phyloP scores from a whole-genome alignment of 805 yeast genomes.

The Candida boleticola region DNA sequence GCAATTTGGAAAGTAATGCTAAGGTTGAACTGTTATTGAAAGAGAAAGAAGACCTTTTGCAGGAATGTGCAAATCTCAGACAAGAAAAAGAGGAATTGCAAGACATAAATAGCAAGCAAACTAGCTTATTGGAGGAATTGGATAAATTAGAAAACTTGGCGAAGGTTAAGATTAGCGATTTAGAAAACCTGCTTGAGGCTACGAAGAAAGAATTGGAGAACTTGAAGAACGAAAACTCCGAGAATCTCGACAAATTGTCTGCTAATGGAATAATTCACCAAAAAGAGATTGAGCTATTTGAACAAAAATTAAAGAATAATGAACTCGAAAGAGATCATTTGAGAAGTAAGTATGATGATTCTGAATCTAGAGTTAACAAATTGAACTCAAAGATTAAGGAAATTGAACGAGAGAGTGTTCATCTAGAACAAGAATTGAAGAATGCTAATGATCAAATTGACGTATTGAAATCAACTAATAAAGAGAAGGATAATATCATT shows the following conservation, averaged over 20 bases:
- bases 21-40: slow-evolving; percentile 15
- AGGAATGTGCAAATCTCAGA: slow-evolving; percentile 5
- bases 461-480: slow-evolving; percentile 8
- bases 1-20: slow-evolving; percentile 10
- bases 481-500: slow-evolving; percentile 30
- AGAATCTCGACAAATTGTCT: neutral
- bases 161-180: slow-evolving; percentile 17
- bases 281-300: slow-evolving; percentile 4
- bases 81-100: slow-evolving; percentile 12
- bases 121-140: slow-evolving; percentile 21
- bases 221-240: slow-evolving; percentile 14
- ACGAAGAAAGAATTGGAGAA: slow-evolving; percentile 8
- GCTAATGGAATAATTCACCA: neutral
- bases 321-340: slow-evolving; percentile 4
- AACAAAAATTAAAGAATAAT: slow-evolving; percentile 7
- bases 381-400: slow-evolving; percentile 22
- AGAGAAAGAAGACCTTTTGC: slow-evolving; percentile 17
- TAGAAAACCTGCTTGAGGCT: slow-evolving; percentile 13
- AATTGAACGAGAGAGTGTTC: slow-evolving; percentile 29
- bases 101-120: slow-evolving; percentile 19
- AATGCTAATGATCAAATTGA: slow-evolving; percentile 7
- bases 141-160: slow-evolving; percentile 22
- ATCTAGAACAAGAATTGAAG: slow-evolving; percentile 7
- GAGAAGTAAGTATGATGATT: slow-evolving; percentile 10
- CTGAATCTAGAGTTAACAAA: slow-evolving; percentile 10